Percentiles rank a stretch among this genome's conserved stretches.
Conservation (phyloP, 257 asterid genomes). For the Galeopsis tetrahit region DNA sequence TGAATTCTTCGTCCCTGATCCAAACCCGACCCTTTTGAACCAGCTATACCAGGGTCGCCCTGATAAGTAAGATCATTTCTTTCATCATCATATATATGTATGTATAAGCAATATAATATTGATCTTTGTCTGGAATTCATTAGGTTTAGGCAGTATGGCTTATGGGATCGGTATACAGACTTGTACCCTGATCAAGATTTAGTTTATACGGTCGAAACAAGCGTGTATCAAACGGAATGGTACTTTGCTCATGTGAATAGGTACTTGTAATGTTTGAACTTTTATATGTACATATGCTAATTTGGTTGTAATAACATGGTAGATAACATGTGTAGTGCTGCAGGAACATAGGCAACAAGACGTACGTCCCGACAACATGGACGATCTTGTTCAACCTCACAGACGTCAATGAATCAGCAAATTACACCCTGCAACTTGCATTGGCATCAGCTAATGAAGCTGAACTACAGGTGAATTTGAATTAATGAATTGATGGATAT, state of each 20-base stretch:
- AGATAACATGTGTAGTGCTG: too few relatives aligned
- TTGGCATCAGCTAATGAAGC: constrained; percentile 78
- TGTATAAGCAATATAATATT: background rate
- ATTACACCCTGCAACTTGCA: constrained; percentile 71
- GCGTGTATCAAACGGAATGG: constrained; percentile 67
- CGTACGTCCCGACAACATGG: constrained; percentile 81
- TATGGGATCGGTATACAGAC: constrained; percentile 87
- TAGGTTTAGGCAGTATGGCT: constrained; percentile 89
- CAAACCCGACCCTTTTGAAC: constrained; percentile 67
- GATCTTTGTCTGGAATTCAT: background rate
- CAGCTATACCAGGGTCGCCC: constrained; percentile 57
- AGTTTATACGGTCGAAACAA: constrained; percentile 54
- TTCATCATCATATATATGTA: background rate
- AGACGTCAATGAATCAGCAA: constrained; percentile 35
- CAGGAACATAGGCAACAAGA: constrained; percentile 59
- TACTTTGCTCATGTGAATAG: constrained; percentile 86
- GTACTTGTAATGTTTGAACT: constrained; percentile 28
- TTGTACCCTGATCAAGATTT: constrained; percentile 71
- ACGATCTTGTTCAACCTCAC: constrained; percentile 56
- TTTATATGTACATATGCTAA: too few relatives aligned
- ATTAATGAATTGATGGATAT: background rate
- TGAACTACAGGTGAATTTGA: constrained; percentile 61
- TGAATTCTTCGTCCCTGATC: constrained; percentile 82
- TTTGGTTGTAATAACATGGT: too few relatives aligned
- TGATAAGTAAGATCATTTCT: constrained; percentile 49